A percentile compares a stretch with the other conserved stretches of the same genome.
Evolutionary conservation across 2,329 filamentous ascomycete genomes (phyloP).

Genomic region (Pseudovirgaria hyperparasitica): DNA sequence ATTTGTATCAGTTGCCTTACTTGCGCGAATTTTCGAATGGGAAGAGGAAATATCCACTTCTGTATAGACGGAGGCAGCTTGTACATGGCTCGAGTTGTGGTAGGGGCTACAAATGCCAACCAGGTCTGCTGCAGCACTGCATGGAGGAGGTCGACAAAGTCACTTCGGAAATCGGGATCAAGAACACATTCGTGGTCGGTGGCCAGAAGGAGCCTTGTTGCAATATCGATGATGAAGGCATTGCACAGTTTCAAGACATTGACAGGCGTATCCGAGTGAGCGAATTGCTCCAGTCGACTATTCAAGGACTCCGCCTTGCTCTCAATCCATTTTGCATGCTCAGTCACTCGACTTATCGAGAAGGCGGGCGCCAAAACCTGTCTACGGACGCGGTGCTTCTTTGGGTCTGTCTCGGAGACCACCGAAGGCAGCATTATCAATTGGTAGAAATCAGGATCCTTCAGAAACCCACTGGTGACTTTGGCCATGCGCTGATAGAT

Average conservation of each 20-base stretch:
- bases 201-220: slow-evolving; percentile 6
- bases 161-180: slow-evolving; percentile 5
- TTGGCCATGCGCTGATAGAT: slow-evolving; percentile 7
- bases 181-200: slow-evolving; percentile 5
- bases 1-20: slow-evolving; percentile 1
- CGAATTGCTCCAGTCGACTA: slow-evolving; percentile 3
- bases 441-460: slow-evolving; percentile 9
- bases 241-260: slow-evolving; percentile 5
- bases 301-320: slow-evolving; percentile 6
- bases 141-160: slow-evolving; percentile 6
- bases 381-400: slow-evolving; percentile 5
- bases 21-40: slow-evolving; percentile 5
- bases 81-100: slow-evolving; percentile 2
- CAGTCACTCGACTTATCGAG: slow-evolving; percentile 5
- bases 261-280: slow-evolving; percentile 2
- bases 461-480: slow-evolving; percentile 6
- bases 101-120: slow-evolving; percentile 5
- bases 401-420: slow-evolving; percentile 6
- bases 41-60: slow-evolving; percentile 5
- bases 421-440: slow-evolving; percentile 7
- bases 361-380: slow-evolving; percentile 8
- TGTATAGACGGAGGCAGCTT: slow-evolving; percentile 3
- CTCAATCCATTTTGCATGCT: slow-evolving; percentile 5
- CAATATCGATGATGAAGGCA: slow-evolving; percentile 8
- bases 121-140: slow-evolving; percentile 6